Base-by-base conservation (phyloP, 441 rosid genomes). In the Lepidium campestre region DNA sequence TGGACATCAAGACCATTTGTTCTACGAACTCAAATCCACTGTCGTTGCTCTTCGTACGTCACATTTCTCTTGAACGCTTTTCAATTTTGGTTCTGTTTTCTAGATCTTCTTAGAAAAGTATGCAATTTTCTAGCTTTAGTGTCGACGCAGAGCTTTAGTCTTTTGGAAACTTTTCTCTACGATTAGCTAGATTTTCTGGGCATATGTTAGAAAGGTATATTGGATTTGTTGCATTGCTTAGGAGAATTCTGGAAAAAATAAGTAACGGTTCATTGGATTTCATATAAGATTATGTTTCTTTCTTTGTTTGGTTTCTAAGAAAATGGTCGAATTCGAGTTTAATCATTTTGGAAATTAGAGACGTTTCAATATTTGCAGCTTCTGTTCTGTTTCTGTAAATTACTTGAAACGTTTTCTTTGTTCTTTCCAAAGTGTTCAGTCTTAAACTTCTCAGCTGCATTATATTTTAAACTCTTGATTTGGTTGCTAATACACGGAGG, bases 1-100 rank as follows among this genome's bases (percentile, higher is more conserved):
- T 25, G 50, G 23, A 37, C 3, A 27, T 40, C 44, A 58, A 25
- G 41, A 49, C 11, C 41, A 61, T 58, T 50, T 40, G 41, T 40
- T 58, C 50, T 1, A 68, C 1, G 60, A 62, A 48, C 75, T 71
- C 75, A 71, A 71, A 71, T 57, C 65, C 37, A 39, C 45, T 12
- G 59, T 71, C 45, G 48, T 53, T 27, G 11, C 36, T 56, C 75
- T 71, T 15, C 70, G 75, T 71, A 64, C 14, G 70, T 8, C 4
- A 18, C 27, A 22, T 14, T 1, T 56, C 70, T 47, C 58, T 46
- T 15, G 15, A 9, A 29, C 60, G 61, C 37, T 31, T 56, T 70
- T 63, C 11, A 40, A 44, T 4, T 70, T 32, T 7, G n/a, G n/a
- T 3, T 22, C 0, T 20, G 12, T 23, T 29, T 4, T 1, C 13